Percentiles rank a stretch among this genome's conserved stretches.
Evolutionary conservation across 2,329 filamentous ascomycete genomes (phyloP).

Genomic region (Taxawa tesnikishii): DNA sequence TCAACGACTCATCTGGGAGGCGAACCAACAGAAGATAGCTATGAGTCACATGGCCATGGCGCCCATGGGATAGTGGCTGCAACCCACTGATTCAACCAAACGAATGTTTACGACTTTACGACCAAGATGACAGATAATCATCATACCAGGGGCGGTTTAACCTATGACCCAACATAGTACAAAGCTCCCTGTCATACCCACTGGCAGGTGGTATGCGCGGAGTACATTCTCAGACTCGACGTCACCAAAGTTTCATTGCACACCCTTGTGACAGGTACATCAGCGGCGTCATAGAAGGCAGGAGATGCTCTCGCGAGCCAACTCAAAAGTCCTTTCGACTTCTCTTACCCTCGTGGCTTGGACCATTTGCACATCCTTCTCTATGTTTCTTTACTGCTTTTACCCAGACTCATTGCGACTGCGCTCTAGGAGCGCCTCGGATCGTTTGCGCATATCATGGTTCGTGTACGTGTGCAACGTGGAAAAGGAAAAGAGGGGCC

Average conservation of each 20-base stretch:
- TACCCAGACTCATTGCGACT: background rate
- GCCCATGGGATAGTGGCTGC: background rate
- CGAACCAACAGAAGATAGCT: slow-evolving; percentile 13
- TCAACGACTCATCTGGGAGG: slow-evolving; percentile 35
- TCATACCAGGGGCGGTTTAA: background rate
- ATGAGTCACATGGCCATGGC: background rate
- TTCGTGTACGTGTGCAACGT: background rate
- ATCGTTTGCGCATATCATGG: background rate
- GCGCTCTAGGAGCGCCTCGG: background rate
- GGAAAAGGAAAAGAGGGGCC: background rate
- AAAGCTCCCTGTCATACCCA: background rate
- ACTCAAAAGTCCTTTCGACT: too few relatives aligned
- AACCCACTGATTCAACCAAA: background rate
- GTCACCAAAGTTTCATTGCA: background rate
- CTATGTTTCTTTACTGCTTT: background rate
- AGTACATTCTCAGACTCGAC: background rate
- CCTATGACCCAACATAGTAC: background rate
- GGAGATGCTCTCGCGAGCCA: background rate
- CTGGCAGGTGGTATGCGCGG: too few relatives aligned
- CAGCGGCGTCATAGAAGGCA: background rate
- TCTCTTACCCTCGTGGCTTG: background rate
- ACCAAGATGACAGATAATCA: background rate
- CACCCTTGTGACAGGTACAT: background rate
- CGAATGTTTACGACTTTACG: background rate
- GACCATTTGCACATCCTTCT: background rate